Percentiles rank a stretch among this genome's conserved stretches.
Evolutionary conservation across 2,329 filamentous ascomycete species (phyloP).

Genomic region (Fusarium guadeloupense): DNA sequence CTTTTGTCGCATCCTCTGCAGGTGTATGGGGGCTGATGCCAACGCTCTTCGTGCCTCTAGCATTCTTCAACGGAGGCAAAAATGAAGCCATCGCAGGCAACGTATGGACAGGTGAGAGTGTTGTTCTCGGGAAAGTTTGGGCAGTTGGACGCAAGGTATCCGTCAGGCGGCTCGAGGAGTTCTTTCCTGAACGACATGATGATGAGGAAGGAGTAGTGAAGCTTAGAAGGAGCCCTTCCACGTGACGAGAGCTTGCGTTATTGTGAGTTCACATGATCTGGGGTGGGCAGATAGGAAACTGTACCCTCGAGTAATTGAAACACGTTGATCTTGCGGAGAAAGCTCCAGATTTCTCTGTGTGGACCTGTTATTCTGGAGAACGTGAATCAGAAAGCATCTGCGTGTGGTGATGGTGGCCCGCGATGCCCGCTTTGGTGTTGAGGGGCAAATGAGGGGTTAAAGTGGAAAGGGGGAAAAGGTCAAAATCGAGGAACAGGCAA

Average conservation of each 20-base stretch:
- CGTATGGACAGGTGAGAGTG: slow-evolving; percentile 37
- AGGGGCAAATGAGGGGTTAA: background rate
- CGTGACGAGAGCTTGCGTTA: background rate
- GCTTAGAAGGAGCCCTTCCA: background rate
- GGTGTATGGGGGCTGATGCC: slow-evolving; percentile 36
- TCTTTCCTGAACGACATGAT: background rate
- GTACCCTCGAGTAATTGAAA: too few relatives aligned
- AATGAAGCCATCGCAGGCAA: slow-evolving; percentile 38
- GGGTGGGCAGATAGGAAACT: background rate
- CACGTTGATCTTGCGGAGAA: too few relatives aligned
- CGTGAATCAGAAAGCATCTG: background rate
- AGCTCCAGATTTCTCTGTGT: too few relatives aligned
- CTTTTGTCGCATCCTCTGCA: slow-evolving; percentile 33
- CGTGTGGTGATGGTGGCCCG: too few relatives aligned
- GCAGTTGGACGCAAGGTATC: slow-evolving; percentile 18
- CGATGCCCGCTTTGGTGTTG: background rate
- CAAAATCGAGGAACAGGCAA: background rate
- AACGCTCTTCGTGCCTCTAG: slow-evolving; percentile 37
- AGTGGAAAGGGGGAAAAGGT: background rate
- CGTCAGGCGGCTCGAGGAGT: background rate
- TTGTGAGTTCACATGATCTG: background rate
- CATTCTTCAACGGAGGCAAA: slow-evolving; percentile 36
- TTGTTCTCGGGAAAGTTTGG: slow-evolving; percentile 22
- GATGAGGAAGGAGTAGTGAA: background rate
- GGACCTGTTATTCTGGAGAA: too few relatives aligned